A percentile compares a stretch with the other conserved stretches of the same genome.
These are phyloP conservation scores for Prunus yedoensis DNA, from an alignment of 331 rosid species.

Conservation along the genomic window DNA sequence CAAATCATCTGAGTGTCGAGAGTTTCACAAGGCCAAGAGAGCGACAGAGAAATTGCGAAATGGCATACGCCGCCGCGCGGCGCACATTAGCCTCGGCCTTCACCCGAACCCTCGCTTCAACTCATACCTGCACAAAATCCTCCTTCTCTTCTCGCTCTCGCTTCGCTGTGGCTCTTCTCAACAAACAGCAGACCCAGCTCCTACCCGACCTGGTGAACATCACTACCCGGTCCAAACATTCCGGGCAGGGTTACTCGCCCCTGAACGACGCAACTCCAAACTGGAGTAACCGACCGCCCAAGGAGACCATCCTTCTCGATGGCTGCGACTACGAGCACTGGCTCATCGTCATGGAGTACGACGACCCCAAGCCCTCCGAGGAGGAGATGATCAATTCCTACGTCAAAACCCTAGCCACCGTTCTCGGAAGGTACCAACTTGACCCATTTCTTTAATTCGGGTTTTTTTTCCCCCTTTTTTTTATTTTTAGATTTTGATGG, in stretches of 20 bases:
- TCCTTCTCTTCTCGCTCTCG: slow-evolving; percentile 43
- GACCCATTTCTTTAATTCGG: neutral
- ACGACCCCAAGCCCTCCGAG: slow-evolving; percentile 69
- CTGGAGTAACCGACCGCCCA: slow-evolving; percentile 91
- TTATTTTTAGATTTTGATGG: neutral
- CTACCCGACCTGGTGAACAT: slow-evolving; percentile 19
- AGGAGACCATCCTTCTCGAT: slow-evolving; percentile 83
- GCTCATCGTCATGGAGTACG: slow-evolving; percentile 84
- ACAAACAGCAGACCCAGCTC: slow-evolving; percentile 31
- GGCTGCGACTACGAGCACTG: slow-evolving; percentile 97
- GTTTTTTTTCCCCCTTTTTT: neutral
- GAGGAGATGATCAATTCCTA: slow-evolving; percentile 73
- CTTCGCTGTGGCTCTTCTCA: slow-evolving; percentile 37
- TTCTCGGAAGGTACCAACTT: slow-evolving; percentile 65
- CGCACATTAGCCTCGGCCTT: slow-evolving; percentile 54
- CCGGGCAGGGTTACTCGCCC: slow-evolving; percentile 82
- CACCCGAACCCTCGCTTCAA: slow-evolving; percentile 34
- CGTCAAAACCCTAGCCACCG: slow-evolving; percentile 73
- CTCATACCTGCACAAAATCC: slow-evolving; percentile 32
- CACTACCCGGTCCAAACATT: slow-evolving; percentile 47
- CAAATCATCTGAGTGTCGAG: too few species aligned
- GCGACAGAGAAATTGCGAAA: slow-evolving; percentile 14
- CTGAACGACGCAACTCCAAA: slow-evolving; percentile 71
- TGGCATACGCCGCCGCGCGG: slow-evolving; percentile 64
- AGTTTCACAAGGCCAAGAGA: neutral